phyloP scores from a whole-genome alignment of 2,329 filamentous ascomycete genomes.

The Aspergillus brasiliensis region DNA sequence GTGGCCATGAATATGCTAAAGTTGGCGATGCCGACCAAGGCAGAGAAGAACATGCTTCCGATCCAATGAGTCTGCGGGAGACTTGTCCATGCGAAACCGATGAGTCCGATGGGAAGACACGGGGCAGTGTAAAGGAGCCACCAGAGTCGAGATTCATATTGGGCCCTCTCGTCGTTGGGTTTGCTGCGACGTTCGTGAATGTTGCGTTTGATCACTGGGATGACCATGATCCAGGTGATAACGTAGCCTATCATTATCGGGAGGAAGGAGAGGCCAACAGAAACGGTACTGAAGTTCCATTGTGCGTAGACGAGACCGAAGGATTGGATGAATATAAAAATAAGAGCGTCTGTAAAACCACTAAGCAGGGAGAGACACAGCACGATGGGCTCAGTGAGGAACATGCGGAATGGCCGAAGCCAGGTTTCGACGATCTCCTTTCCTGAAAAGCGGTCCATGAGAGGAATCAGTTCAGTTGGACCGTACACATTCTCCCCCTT shows the following conservation, averaged over 20 bases:
- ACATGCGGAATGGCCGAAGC: slow-evolving; percentile 65
- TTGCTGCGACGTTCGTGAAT: slow-evolving; percentile 50
- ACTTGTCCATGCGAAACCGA: slow-evolving; percentile 65
- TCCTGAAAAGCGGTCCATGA: slow-evolving; percentile 56
- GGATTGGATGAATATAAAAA: slow-evolving; percentile 68
- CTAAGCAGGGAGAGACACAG: slow-evolving; percentile 61
- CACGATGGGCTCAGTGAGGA: slow-evolving; percentile 67
- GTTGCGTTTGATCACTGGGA: slow-evolving; percentile 56
- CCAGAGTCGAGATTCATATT: slow-evolving; percentile 59
- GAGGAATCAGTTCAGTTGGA: slow-evolving; percentile 63
- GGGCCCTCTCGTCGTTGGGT: slow-evolving; percentile 59
- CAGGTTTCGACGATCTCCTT: slow-evolving; percentile 61
- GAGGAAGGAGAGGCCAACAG: slow-evolving; percentile 57
- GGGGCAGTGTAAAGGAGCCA: slow-evolving; percentile 63
- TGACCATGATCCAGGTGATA: slow-evolving; percentile 58
- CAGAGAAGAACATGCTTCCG: slow-evolving; percentile 60
- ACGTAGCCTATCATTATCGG: slow-evolving; percentile 61
- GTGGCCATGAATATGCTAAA: slow-evolving; percentile 66
- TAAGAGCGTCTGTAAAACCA: slow-evolving; percentile 66
- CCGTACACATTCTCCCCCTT: slow-evolving; percentile 68
- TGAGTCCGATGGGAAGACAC: slow-evolving; percentile 61
- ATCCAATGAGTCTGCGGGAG: slow-evolving; percentile 61
- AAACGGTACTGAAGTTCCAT: slow-evolving; percentile 57
- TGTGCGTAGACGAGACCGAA: slow-evolving; percentile 62
- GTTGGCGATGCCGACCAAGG: slow-evolving; percentile 65